Evolutionary conservation across 2,329 filamentous ascomycete species (phyloP), one percentile per base, ranked within the genome.

Genomic region (Ustilaginoidea virens): DNA sequence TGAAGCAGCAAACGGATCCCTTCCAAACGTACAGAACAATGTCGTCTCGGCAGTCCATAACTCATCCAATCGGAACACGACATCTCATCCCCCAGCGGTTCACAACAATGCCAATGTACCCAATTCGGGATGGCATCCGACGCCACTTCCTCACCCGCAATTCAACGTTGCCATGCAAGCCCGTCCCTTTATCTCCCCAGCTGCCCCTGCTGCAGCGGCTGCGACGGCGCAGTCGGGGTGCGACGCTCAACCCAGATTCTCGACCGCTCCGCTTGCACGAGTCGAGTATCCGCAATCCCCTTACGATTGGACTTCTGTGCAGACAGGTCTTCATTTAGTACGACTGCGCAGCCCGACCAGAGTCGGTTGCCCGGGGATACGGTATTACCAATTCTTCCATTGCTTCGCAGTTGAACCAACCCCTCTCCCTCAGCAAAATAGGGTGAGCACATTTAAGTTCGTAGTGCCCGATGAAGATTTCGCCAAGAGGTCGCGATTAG

Each of bases 341-440:
- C 43, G 52, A 18, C 39, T 59, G 10, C 55, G 61, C 13, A 71
- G 66, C 35, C 67, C 66, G 3, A 51, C 45, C 22, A 55, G 63
- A 27, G 40, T 55, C n/a, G 46, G 53, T 5, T 19, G 35, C 2
- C 25, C 32, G 7, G 28, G 31, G 5, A 52, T 53, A 35, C 53
- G 53, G 5, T 51, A 67, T 29, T 80, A 77, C 41, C 70, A 76
- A 36, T 66, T 61, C 27, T 51, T 79, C 12, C 61, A 61, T 34
- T 49, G 46, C 0, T 67, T 75, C 32, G 52, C 58, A 1, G 41
- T 68, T 5, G 36, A 39, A 2, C 76, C 76, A 0, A 35, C 55
- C 17, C 35, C 36, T 27, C 45, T 49, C 28, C 51, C 32, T 20
- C 51, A 57, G 1, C 50, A 47, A 34, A 48, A 44, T 17, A 45